Evolutionary conservation across 768 basidiomycete genomes (phyloP).

Genomic region (Hortiboletus flavorubellus): DNA sequence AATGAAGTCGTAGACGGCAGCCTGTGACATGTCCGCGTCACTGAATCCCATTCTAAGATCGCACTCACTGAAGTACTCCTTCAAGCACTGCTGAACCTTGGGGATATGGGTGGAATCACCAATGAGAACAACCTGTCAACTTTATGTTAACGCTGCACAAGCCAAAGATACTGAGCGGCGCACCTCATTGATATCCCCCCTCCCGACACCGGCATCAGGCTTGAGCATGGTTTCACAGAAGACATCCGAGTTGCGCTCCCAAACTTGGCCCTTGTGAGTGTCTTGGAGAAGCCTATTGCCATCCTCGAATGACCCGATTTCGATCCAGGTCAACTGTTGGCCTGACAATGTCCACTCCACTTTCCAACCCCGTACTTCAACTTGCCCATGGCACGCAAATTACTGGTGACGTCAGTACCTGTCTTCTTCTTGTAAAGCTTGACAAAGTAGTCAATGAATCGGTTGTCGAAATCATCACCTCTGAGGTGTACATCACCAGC

Average conservation of each 20-base stretch:
- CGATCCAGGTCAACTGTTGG: constrained; percentile 87
- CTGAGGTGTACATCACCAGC: constrained; percentile 94
- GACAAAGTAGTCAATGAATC: constrained; percentile 85
- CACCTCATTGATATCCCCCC: constrained; percentile 92
- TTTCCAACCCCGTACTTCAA: constrained; percentile 91
- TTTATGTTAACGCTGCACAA: not conserved
- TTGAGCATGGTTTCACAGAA: constrained; percentile 99
- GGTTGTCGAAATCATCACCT: constrained; percentile 95
- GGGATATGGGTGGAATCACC: constrained; percentile 99
- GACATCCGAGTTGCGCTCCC: constrained; percentile 98
- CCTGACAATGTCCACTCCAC: constrained; percentile 90
- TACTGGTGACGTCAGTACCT: constrained; percentile 74
- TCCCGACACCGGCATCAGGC: constrained; percentile 91
- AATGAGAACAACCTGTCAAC: constrained; percentile 72
- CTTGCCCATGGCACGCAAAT: constrained; percentile 84
- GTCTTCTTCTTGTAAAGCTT: constrained; percentile 92
- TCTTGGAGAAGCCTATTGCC: constrained; percentile 98
- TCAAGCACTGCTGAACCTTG: constrained; percentile 97
- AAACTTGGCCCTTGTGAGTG: constrained; percentile 96
- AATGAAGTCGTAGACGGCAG: no score
- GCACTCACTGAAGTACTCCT: constrained; percentile 89
- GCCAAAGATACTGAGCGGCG: constrained; percentile 7
- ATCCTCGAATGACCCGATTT: constrained; percentile 94
- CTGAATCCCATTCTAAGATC: no score
- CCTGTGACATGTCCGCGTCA: no score